Evolutionary conservation across 2,329 filamentous ascomycete species (phyloP).

Genomic region (Colletotrichum caudatum): DNA sequence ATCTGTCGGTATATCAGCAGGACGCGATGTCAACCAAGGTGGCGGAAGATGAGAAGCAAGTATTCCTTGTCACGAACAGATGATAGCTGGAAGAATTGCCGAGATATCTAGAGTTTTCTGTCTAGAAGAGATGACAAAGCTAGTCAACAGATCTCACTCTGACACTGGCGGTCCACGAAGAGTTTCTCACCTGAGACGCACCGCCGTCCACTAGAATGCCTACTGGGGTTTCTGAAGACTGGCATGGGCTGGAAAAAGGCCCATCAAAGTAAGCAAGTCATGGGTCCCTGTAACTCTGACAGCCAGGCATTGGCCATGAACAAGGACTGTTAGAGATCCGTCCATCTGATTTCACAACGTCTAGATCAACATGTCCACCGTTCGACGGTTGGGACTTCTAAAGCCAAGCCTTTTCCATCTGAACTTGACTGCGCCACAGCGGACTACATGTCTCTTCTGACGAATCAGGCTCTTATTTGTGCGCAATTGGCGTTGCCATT

Average conservation of each 20-base stretch:
- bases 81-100: neutral
- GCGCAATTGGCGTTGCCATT: slow-evolving; percentile 69
- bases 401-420: slow-evolving; percentile 51
- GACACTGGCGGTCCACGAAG: neutral
- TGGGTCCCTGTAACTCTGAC: neutral
- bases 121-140: neutral
- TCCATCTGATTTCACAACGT: slow-evolving; percentile 25
- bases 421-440: slow-evolving; percentile 49
- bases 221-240: neutral
- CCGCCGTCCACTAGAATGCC: neutral
- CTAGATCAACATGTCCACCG: slow-evolving; percentile 50
- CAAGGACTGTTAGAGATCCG: slow-evolving; percentile 41
- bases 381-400: slow-evolving; percentile 56
- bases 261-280: neutral
- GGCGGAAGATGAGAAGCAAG: neutral
- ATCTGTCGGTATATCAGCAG: too few species aligned
- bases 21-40: too few species aligned
- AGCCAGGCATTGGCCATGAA: slow-evolving; percentile 45
- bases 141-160: neutral
- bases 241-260: neutral
- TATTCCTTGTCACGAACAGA: rapidly evolving
- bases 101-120: neutral
- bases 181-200: slow-evolving; percentile 20
- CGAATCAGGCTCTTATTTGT: slow-evolving; percentile 63
- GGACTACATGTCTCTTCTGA: slow-evolving; percentile 52